These are phyloP conservation scores for Flaveria ramosissima DNA, from an alignment of 129 eudicot genomes.

Conservation along the genomic window DNA sequence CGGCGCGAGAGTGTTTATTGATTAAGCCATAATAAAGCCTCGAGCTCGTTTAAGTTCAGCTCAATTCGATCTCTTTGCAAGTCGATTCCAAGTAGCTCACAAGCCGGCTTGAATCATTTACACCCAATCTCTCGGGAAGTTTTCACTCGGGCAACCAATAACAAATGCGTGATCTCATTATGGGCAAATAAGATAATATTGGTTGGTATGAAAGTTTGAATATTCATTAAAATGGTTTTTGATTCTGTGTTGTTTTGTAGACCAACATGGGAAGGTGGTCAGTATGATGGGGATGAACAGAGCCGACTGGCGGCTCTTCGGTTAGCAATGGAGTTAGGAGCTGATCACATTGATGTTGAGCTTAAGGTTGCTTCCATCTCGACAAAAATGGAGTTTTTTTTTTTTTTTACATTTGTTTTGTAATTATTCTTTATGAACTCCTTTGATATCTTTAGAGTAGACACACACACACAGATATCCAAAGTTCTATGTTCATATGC, in stretches of 20 bases:
- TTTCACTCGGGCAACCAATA: too few relatives aligned
- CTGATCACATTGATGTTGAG: conserved; percentile 91
- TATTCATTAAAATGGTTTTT: not conserved
- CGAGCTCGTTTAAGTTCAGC: too few relatives aligned
- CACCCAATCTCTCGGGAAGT: too few relatives aligned
- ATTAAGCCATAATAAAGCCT: too few relatives aligned
- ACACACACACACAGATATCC: not conserved
- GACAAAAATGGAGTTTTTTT: not conserved
- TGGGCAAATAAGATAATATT: too few relatives aligned
- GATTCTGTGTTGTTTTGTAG: conserved; percentile 42
- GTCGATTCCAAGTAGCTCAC: too few relatives aligned
- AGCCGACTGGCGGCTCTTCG: conserved; percentile 63
- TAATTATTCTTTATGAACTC: not conserved
- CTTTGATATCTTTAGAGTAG: not conserved
- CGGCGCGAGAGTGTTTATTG: too few relatives aligned
- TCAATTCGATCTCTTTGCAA: too few relatives aligned
- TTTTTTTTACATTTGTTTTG: not conserved
- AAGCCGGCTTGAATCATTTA: too few relatives aligned
- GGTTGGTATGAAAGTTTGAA: not conserved
- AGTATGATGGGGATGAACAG: conserved; percentile 77
- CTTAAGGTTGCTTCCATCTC: conserved; percentile 56
- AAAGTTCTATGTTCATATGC: not conserved
- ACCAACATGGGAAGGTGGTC: conserved; percentile 97
- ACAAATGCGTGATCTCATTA: too few relatives aligned
- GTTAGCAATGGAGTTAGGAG: conserved; percentile 89